Evolutionary conservation across 2,329 filamentous ascomycete species (phyloP).

Genomic region (Magnaporthiopsis rhizophila): DNA sequence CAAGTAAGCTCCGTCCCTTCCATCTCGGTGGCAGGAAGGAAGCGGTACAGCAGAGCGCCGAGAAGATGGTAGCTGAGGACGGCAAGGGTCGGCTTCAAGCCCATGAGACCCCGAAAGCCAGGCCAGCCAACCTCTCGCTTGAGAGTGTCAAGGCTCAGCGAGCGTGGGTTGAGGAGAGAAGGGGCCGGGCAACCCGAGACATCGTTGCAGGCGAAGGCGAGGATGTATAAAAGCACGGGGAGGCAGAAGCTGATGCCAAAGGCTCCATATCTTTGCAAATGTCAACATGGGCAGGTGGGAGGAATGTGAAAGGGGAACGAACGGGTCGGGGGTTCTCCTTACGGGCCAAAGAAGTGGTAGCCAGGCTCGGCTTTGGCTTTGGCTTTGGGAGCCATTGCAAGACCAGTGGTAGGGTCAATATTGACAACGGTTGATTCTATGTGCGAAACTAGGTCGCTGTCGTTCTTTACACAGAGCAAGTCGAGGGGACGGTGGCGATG

Average conservation of each 20-base stretch:
- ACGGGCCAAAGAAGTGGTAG: too few species aligned
- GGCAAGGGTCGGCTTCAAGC: conserved; percentile 52
- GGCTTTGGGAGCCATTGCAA: too few species aligned
- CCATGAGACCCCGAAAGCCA: background rate
- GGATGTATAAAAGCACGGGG: conserved; percentile 68
- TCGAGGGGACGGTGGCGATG: background rate
- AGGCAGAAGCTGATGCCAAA: conserved; percentile 72
- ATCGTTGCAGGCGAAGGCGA: conserved; percentile 87
- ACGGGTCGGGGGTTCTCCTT: too few species aligned
- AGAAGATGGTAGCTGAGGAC: conserved; percentile 71
- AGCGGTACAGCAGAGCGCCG: conserved; percentile 63
- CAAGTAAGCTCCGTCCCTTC: conserved; percentile 63
- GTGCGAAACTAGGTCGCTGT: too few species aligned
- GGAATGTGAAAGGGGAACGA: too few species aligned
- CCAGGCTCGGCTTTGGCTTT: too few species aligned
- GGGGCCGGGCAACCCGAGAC: conserved; percentile 84
- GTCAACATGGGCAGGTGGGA: too few species aligned
- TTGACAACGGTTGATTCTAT: too few species aligned
- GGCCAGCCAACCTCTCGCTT: conserved; percentile 81
- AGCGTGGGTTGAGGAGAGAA: conserved; percentile 65
- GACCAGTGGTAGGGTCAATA: too few species aligned
- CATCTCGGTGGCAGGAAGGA: conserved; percentile 65
- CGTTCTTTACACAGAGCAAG: background rate
- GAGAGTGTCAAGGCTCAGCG: conserved; percentile 61
- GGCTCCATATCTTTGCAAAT: conserved; percentile 56